A percentile compares a stretch with the other conserved stretches of the same genome.
Conservation (phyloP, 768 basidiomycete genomes). For the Sarcodon aspratus region DNA sequence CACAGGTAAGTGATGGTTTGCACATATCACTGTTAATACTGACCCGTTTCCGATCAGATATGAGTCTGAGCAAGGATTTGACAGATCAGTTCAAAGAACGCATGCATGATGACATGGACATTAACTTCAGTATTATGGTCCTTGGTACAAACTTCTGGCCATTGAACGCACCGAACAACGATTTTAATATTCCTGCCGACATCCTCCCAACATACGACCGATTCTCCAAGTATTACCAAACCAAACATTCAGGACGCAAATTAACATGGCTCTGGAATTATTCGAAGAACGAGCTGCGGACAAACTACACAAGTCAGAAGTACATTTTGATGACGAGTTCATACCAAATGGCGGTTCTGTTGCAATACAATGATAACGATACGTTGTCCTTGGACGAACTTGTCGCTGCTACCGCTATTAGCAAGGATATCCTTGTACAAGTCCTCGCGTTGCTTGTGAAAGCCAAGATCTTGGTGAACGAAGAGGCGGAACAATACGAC, state of each 20-base stretch:
- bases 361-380: constrained; percentile 90
- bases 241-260: constrained; percentile 89
- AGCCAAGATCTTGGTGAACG: constrained; percentile 81
- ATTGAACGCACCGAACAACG: constrained; percentile 67
- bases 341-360: constrained; percentile 89
- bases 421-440: constrained; percentile 70
- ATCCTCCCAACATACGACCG: constrained; percentile 81
- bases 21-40: not conserved
- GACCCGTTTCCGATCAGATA: constrained; percentile 41
- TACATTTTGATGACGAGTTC: constrained; percentile 94
- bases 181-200: constrained; percentile 84
- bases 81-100: constrained; percentile 92
- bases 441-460: constrained; percentile 54
- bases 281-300: constrained; percentile 91
- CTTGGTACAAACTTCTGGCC: constrained; percentile 97
- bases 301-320: constrained; percentile 88
- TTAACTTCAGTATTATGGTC: constrained; percentile 90
- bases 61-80: constrained; percentile 90
- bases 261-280: constrained; percentile 99
- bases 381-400: constrained; percentile 77
- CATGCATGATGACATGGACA: constrained; percentile 82
- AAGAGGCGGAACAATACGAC: constrained; percentile 85
- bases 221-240: constrained; percentile 88
- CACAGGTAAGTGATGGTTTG: constrained; percentile 47
- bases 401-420: constrained; percentile 64